Evolutionary conservation across 148 eudicot genomes (phyloP), one percentile per base, ranked within the genome.

Genomic region (Hydrangea macrophylla): DNA sequence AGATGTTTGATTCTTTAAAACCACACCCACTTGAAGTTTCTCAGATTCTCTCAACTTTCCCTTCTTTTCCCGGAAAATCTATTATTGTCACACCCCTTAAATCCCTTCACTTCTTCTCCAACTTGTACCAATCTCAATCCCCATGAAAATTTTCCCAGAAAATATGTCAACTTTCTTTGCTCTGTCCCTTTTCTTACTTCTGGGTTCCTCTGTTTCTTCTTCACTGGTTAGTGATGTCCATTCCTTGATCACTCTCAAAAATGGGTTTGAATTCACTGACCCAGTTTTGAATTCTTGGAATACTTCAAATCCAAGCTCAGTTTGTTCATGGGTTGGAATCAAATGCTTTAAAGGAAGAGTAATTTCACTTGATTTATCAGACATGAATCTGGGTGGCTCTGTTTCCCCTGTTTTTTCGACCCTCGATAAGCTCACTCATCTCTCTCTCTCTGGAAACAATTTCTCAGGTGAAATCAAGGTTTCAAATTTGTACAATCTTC

Each of bases 301-400:
- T 60, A 17, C 79, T 5, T 82, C 90, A 1, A 86, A 85, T 57
- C 85, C 92, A 40, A 85, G 70, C 60, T 78, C 88, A 15, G 35
- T 85, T 53, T 94, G 97, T 67, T 84, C 87, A n/a, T 94, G 99
- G 99, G 72, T 60, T 5, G 96, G 97, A 44, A 66, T 94, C 54
- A 81, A 77, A 75, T 94, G 99, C 68, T 67, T 69, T 15, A 66
- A 73, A 11, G 89, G 79, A 33, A 70, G 93, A 84, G 90, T 95
- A 0, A 24, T 74, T 56, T 87, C 99, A 0, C 77, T 95, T 6
- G 83, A 89, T 69, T 70, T 95, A 30, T 84, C 97, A 1, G 81
- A 87, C 58, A 80, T 95, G 62, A 73, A 67, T 65, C 85, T 95
- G 2, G 72, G 71, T 12, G 99, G 99, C 66, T 73, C 84, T 60